Percentiles rank a stretch among this genome's conserved stretches.
Evolutionary conservation across 345 rosid species (phyloP).

Genomic region (Melaleuca quinquenervia): DNA sequence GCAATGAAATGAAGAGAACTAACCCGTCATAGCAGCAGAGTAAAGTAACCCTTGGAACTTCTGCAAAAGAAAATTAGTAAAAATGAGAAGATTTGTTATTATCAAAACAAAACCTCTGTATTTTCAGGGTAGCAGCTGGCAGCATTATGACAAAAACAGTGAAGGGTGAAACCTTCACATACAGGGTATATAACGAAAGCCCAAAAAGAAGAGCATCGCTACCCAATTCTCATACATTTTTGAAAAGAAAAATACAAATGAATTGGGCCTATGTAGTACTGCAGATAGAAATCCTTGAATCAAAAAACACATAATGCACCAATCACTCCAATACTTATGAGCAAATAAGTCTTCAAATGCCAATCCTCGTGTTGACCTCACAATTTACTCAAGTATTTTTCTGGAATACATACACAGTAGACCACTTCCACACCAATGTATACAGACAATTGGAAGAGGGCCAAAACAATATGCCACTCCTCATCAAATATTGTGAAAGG

Average conservation of each 20-base stretch:
- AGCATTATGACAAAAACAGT: background rate
- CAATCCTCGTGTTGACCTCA: background rate
- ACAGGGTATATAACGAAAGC: background rate
- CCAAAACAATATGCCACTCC: background rate
- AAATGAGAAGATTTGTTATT: background rate
- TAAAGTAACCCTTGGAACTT: slow-evolving; percentile 39
- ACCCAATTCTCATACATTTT: background rate
- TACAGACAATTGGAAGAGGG: background rate
- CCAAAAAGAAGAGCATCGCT: background rate
- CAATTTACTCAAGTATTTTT: background rate
- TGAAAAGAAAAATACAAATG: background rate
- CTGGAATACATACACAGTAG: background rate
- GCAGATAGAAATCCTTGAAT: background rate
- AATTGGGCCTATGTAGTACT: background rate
- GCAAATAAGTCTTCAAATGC: background rate
- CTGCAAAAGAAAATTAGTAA: slow-evolving; percentile 31
- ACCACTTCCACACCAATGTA: background rate
- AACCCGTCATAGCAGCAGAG: slow-evolving; percentile 67
- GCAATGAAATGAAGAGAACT: background rate
- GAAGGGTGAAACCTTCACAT: background rate
- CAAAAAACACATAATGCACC: background rate
- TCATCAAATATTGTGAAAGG: background rate
- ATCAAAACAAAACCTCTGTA: background rate
- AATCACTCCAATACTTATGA: background rate
- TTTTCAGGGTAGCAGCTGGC: background rate